Evolutionary conservation across 2,329 filamentous ascomycete species (phyloP).

Genomic region (Chaetomium strumarium): DNA sequence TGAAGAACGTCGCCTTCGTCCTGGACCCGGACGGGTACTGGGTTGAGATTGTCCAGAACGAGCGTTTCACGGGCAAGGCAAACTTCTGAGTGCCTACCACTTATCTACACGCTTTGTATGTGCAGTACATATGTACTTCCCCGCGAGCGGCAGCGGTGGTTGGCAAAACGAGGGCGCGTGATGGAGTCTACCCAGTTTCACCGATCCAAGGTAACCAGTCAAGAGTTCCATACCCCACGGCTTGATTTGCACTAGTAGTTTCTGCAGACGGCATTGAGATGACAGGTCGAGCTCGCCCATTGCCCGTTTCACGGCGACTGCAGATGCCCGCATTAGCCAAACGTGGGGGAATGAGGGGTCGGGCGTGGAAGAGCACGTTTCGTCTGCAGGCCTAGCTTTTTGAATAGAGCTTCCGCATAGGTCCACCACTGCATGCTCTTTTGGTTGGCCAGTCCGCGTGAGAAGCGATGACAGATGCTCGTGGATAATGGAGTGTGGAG

Average conservation of each 20-base stretch:
- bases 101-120: neutral
- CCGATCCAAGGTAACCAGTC: conserved; percentile 9
- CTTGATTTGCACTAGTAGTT: neutral
- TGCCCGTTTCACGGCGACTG: conserved; percentile 13
- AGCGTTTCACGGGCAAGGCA: conserved; percentile 51
- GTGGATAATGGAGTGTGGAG: conserved; percentile 11
- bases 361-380: conserved; percentile 10
- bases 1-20: conserved; percentile 92
- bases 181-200: neutral
- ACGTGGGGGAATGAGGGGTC: conserved; percentile 31
- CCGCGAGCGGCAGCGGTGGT: neutral
- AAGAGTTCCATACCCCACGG: conserved; percentile 8
- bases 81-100: conserved; percentile 44
- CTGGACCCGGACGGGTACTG: conserved; percentile 85
- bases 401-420: conserved; percentile 8
- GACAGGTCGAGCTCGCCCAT: neutral
- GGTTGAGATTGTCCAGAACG: conserved; percentile 76
- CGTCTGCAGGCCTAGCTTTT: conserved; percentile 1
- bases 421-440: conserved; percentile 2
- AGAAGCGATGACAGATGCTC: conserved; percentile 13
- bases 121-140: no score
- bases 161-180: neutral
- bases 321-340: conserved; percentile 27
- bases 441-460: neutral
- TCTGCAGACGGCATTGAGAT: neutral